A percentile compares a stretch with the other conserved stretches of the same genome.
Conservation (phyloP, 495 filamentous ascomycete species). For the Physcia stellaris region DNA sequence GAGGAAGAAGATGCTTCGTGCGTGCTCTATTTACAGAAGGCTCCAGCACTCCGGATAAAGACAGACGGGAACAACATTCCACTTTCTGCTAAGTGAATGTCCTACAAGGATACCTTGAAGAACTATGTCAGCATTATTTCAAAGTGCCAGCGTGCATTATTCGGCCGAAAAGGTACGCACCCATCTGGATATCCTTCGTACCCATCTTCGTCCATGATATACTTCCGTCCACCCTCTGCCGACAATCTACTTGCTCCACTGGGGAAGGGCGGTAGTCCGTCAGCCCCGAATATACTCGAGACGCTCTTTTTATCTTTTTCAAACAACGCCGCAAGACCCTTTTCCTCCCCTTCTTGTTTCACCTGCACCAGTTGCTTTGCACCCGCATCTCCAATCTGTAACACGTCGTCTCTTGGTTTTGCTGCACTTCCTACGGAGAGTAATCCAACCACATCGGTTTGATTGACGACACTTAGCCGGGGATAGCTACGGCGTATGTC, state of each 20-base stretch:
- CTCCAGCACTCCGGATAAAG: no score
- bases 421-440: constrained; percentile 73
- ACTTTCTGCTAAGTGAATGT: constrained; percentile 30
- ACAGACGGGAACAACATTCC: no score
- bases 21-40: no score
- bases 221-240: constrained; percentile 21
- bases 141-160: no score
- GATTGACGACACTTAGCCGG: constrained; percentile 62
- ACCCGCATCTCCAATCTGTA: constrained; percentile 72
- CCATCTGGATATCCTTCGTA: constrained; percentile 35
- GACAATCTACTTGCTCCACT: constrained; percentile 41
- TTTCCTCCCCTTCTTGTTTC: constrained; percentile 61
- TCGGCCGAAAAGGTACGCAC: no score
- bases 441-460: constrained; percentile 74
- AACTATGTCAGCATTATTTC: constrained; percentile 13
- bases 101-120: constrained; percentile 36
- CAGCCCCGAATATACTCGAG: constrained; percentile 50
- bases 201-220: constrained; percentile 25
- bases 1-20: no score
- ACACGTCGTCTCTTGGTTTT: constrained; percentile 60
- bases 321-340: constrained; percentile 55
- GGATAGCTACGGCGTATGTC: constrained; percentile 79
- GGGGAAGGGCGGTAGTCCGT: constrained; percentile 75
- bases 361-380: constrained; percentile 65
- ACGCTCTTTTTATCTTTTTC: constrained; percentile 49